Evolutionary conservation across 202 grass and related monocot genomes (phyloP).

Genomic region (Dendrocalamus latiflorus): DNA sequence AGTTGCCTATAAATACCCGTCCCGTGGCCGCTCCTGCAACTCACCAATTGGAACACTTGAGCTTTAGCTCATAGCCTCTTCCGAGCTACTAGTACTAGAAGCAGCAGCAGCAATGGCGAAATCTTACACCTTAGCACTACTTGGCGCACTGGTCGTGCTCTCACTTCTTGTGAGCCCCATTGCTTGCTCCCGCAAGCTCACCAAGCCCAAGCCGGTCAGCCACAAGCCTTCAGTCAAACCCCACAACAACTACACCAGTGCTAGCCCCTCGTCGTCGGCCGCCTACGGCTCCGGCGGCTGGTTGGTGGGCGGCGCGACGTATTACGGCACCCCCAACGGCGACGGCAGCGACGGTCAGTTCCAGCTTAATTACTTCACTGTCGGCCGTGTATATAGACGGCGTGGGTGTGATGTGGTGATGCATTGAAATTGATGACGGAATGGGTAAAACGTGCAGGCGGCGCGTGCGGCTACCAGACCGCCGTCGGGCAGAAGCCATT

Average conservation of each 20-base stretch:
- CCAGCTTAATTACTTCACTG: not conserved
- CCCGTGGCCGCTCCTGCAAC: conserved; percentile 1
- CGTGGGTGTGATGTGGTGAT: not conserved
- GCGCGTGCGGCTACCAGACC: conserved; percentile 69
- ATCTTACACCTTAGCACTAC: conserved; percentile 15
- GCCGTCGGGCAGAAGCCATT: conserved; percentile 56
- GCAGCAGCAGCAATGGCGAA: conserved; percentile 28
- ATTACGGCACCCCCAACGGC: conserved; percentile 61
- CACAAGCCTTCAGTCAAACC: not conserved
- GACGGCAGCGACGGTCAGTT: conserved; percentile 71
- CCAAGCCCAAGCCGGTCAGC: not conserved
- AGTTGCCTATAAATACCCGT: conserved; percentile 37
- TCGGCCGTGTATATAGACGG: not conserved
- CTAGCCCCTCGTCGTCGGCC: conserved; percentile 4
- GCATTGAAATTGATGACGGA: not conserved
- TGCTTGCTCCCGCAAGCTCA: conserved; percentile 40
- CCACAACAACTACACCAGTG: conserved; percentile 17
- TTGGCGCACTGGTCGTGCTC: conserved; percentile 20
- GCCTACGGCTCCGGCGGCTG: conserved; percentile 38
- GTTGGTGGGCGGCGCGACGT: conserved; percentile 60
- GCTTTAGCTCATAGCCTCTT: not conserved
- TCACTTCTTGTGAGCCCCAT: conserved; percentile 38
- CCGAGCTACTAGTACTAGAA: not conserved
- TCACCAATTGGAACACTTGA: conserved; percentile 31
- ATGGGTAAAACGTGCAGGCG: conserved; percentile 36